Conservation (phyloP, 441 rosid species). For the Euphorbia celastroides region DNA sequence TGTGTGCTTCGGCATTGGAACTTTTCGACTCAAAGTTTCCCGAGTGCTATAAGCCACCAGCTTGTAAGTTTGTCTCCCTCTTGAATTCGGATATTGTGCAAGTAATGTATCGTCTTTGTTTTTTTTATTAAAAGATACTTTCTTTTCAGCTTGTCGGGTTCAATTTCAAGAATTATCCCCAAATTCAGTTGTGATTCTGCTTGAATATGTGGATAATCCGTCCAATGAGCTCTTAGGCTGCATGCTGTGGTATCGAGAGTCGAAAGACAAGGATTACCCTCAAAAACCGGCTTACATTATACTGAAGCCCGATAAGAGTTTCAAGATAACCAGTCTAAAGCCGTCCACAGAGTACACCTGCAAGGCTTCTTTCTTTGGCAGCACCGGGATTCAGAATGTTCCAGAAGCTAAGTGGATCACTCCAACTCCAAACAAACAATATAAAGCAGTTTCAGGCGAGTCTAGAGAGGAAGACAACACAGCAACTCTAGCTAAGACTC, state of each 20-base stretch:
- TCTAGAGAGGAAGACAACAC: constrained; percentile 23
- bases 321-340: constrained; percentile 45
- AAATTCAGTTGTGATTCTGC: constrained; percentile 45
- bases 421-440: constrained; percentile 22
- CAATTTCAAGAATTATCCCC: constrained; percentile 52
- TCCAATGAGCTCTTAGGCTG: constrained; percentile 33
- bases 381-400: constrained; percentile 35
- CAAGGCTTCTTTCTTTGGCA: constrained; percentile 44
- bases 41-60: constrained; percentile 16
- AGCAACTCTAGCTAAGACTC: constrained; percentile 36
- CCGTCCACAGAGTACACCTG: constrained; percentile 57
- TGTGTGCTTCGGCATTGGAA: constrained; percentile 63
- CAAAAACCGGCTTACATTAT: constrained; percentile 39
- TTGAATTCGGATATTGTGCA: neutral
- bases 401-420: constrained; percentile 52
- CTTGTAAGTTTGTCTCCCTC: constrained; percentile 28
- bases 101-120: too few relatives aligned
- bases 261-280: constrained; percentile 40
- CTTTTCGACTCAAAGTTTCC: constrained; percentile 33
- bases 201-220: constrained; percentile 30
- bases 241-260: constrained; percentile 57
- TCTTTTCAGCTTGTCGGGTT: constrained; percentile 31
- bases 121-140: neutral
- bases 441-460: constrained; percentile 20
- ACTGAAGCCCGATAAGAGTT: constrained; percentile 42